Evolutionary conservation across 208 protist species (phyloP).

Genomic region (Naegleria lovaniensis): DNA sequence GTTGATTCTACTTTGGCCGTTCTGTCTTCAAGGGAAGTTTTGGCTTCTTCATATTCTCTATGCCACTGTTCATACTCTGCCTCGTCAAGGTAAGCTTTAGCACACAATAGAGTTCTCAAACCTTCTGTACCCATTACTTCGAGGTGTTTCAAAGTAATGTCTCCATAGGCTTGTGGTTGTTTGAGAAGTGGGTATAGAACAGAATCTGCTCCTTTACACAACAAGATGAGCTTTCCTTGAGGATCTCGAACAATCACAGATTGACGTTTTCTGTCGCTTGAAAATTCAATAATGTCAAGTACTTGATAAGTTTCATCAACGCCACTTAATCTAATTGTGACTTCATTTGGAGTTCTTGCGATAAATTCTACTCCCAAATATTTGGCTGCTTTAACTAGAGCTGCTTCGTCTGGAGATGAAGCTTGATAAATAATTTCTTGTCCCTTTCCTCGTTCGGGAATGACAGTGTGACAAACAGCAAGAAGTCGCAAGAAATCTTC

Average conservation of each 20-base stretch:
- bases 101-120: constrained; percentile 66
- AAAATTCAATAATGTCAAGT: constrained; percentile 55
- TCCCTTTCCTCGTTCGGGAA: constrained; percentile 41
- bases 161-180: constrained; percentile 40
- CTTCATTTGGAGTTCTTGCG: constrained; percentile 35
- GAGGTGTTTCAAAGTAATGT: constrained; percentile 37
- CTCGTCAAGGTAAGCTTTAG: constrained; percentile 52
- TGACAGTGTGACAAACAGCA: constrained; percentile 63
- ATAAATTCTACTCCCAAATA: constrained; percentile 61
- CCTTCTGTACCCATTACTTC: constrained; percentile 57
- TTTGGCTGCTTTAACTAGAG: constrained; percentile 58
- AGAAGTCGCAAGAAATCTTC: constrained; percentile 62
- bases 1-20: constrained; percentile 57
- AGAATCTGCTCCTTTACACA: constrained; percentile 73
- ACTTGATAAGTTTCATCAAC: constrained; percentile 2
- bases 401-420: constrained; percentile 23
- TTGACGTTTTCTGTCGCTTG: constrained; percentile 71
- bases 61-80: constrained; percentile 58
- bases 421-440: neutral
- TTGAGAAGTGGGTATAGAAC: constrained; percentile 53
- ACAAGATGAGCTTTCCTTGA: constrained; percentile 48
- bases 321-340: constrained; percentile 3
- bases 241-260: constrained; percentile 60
- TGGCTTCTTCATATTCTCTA: constrained; percentile 55
- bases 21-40: constrained; percentile 56